A percentile compares a stretch with the other conserved stretches of the same genome.
These are phyloP conservation scores for Alternaria triticina DNA, from an alignment of 2,329 filamentous ascomycete genomes.

Conservation along the genomic window DNA sequence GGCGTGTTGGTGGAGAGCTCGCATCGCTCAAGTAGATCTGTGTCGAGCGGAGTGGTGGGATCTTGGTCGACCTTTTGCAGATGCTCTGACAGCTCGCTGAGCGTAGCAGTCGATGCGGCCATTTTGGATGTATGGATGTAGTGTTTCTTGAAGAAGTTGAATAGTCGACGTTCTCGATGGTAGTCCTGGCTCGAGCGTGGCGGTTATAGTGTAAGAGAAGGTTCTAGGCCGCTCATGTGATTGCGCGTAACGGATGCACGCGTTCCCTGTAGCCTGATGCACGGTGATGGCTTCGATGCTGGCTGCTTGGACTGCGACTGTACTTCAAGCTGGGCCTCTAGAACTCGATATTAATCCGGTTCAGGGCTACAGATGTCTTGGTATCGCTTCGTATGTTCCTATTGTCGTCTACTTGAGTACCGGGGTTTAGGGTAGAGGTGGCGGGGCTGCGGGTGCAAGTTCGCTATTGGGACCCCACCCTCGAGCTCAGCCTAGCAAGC, in stretches of 20 bases:
- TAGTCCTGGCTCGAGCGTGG: constrained; percentile 12
- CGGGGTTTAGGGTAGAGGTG: not conserved
- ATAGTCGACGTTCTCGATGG: not conserved
- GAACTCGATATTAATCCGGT: not conserved
- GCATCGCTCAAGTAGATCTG: constrained; percentile 58
- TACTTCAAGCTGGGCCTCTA: not conserved
- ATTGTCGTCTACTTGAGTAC: not conserved
- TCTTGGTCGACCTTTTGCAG: constrained; percentile 54
- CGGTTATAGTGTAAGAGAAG: constrained; percentile 24
- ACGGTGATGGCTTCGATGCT: not conserved
- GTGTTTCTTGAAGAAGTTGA: not conserved
- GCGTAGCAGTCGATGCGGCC: constrained; percentile 23
- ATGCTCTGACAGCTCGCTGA: constrained; percentile 49
- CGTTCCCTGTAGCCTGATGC: constrained; percentile 17
- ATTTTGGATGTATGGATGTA: constrained; percentile 17
- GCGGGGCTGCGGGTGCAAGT: constrained; percentile 13
- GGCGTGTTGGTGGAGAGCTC: constrained; percentile 50
- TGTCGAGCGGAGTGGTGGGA: constrained; percentile 55
- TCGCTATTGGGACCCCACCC: constrained; percentile 32
- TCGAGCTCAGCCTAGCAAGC: constrained; percentile 4
- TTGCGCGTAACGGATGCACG: constrained; percentile 28
- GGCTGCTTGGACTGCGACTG: not conserved
- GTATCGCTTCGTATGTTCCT: not conserved
- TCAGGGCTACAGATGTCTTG: too few species aligned
- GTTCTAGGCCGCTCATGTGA: constrained; percentile 41